Percentiles rank a stretch among this genome's conserved stretches.
Evolutionary conservation across 73 alveolate genomes (phyloP).

Genomic region (Paramecium caudatum): DNA sequence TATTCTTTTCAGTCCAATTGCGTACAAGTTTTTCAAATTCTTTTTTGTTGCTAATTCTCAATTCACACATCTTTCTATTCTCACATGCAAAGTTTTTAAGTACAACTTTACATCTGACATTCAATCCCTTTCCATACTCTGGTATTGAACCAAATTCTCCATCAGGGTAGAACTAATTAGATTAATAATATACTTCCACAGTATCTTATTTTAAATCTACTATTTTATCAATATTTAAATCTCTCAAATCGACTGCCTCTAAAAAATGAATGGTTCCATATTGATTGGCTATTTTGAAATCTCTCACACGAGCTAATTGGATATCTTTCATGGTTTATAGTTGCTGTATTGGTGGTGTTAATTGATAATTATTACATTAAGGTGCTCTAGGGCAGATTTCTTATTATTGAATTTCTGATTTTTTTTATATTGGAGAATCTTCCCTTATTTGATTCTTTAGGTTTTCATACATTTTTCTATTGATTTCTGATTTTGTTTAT

Average conservation of each 20-base stretch:
- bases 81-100: constrained; percentile 31
- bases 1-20: constrained; percentile 1
- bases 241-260: constrained; percentile 27
- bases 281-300: background rate
- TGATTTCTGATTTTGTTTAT: background rate
- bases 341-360: background rate
- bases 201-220: constrained; percentile 12
- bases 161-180: constrained; percentile 52
- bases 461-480: background rate
- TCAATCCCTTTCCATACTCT: constrained; percentile 25
- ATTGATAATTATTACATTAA: background rate
- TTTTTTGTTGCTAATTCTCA: constrained; percentile 18
- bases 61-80: background rate
- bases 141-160: background rate
- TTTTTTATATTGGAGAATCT: background rate
- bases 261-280: constrained; percentile 15
- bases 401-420: background rate
- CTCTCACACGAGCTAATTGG: background rate
- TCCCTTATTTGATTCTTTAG: background rate
- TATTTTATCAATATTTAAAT: constrained; percentile 13
- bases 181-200: constrained; percentile 5
- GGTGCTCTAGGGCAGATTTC: constrained; percentile 36
- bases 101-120: constrained; percentile 24
- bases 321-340: background rate
- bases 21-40: constrained; percentile 31